These are phyloP conservation scores for Eucalyptus dawsonii DNA, from an alignment of 345 rosid species.

Conservation along the genomic window DNA sequence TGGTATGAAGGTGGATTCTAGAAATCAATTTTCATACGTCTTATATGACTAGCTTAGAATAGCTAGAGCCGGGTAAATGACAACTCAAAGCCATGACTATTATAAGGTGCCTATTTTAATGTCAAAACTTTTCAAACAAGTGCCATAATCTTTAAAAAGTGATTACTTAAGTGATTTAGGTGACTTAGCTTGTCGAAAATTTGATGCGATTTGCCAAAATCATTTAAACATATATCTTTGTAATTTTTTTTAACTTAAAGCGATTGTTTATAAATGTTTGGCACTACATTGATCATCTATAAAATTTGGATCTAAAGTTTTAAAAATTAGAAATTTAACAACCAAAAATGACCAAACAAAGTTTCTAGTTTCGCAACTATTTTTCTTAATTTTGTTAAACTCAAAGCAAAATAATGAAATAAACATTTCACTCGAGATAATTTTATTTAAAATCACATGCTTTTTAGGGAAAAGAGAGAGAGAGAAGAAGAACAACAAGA, in stretches of 20 bases:
- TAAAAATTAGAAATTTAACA: not conserved
- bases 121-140: not conserved
- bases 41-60: not conserved
- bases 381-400: not conserved
- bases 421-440: not conserved
- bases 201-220: not conserved
- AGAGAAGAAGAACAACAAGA: no score
- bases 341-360: not conserved
- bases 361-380: not conserved
- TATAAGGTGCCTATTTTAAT: not conserved
- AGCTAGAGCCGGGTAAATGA: accelerated
- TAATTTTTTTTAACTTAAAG: accelerated
- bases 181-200: not conserved
- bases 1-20: not conserved
- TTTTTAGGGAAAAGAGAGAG: no score
- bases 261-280: not conserved
- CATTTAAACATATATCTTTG: not conserved
- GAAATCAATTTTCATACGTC: not conserved
- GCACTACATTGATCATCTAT: accelerated
- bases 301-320: not conserved
- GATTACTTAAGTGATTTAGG: not conserved
- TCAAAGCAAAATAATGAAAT: not conserved
- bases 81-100: not conserved
- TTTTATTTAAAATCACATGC: not conserved
- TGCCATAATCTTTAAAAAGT: not conserved